These are phyloP conservation scores for Tricholoma bakamatsutake DNA, from an alignment of 768 basidiomycete genomes.

Conservation along the genomic window DNA sequence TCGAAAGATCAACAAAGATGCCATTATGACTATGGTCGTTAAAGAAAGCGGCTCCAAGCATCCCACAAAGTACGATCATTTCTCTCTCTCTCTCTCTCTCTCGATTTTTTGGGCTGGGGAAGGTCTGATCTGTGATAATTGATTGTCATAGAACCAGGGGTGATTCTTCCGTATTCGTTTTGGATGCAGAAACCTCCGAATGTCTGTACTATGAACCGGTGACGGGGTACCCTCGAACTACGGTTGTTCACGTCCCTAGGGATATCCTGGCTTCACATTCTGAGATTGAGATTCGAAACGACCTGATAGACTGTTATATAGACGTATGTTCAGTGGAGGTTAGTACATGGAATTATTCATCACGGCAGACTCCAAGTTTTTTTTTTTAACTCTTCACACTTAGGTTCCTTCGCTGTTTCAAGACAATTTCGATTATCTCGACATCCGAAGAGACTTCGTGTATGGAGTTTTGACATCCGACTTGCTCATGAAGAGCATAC, in stretches of 20 bases:
- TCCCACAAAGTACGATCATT: slow-evolving; percentile 57
- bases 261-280: slow-evolving; percentile 67
- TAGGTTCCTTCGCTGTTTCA: slow-evolving; percentile 95
- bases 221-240: slow-evolving; percentile 61
- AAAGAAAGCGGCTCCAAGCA: slow-evolving; percentile 71
- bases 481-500: slow-evolving; percentile 89
- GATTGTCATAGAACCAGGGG: slow-evolving; percentile 48
- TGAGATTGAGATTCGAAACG: slow-evolving; percentile 83
- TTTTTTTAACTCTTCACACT: not conserved
- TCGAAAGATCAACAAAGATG: slow-evolving; percentile 82
- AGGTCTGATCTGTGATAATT: slow-evolving; percentile 3
- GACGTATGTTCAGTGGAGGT: slow-evolving; percentile 95
- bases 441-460: slow-evolving; percentile 89
- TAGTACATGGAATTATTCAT: slow-evolving; percentile 12
- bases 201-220: slow-evolving; percentile 84
- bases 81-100: not conserved
- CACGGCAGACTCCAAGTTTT: not conserved
- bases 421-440: slow-evolving; percentile 97
- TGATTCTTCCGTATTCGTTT: slow-evolving; percentile 72
- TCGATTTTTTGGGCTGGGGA: not conserved
- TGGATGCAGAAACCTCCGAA: slow-evolving; percentile 71
- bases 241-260: slow-evolving; percentile 62
- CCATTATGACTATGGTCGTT: slow-evolving; percentile 94
- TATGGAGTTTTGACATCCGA: slow-evolving; percentile 94
- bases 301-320: slow-evolving; percentile 83